Evolutionary conservation across 192 early-diverging fungal genomes (phyloP), one percentile per base, ranked within the genome.

Genomic region (Coemansia sp.): DNA sequence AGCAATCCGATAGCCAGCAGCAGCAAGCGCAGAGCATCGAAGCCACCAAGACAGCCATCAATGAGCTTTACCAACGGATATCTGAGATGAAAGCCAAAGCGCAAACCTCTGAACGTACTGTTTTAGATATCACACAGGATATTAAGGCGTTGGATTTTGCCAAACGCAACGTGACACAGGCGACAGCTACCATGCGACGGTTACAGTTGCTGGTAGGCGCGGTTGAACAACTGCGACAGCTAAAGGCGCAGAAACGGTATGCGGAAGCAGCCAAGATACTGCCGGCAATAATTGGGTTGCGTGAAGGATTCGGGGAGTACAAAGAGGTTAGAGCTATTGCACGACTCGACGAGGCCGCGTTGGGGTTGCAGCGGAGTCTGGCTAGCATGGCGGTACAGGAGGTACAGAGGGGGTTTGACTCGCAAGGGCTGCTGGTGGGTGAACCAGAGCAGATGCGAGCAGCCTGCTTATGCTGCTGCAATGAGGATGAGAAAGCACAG

Each of bases 111-210:
- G 94, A 96, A 48, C 72, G 83, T 13, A 88, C 88, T 82, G 94
- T 99, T 0, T 85, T 90, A 14, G 93, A 96, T 42, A 99, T 99
- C 42, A 97, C 97, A 11, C 83, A 88, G 52, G 97, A 99, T 59
- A 97, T 99, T 59, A 94, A 93, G 59, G 82, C 87, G 9, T 79
- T 99, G 38, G 97, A 99, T 67, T 87, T 86, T 59, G 92, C 94
- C 35, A 99, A 99, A 68, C 84, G 88, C 50, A 94, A 97, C 60
- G 70, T 99, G 40, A 88, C 89, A 3, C 60, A 71, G 21, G 87
- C 93, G 2, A 89, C 93, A 11, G 88, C 88, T 0, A 84, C 88
- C 3, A 76, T 96, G 46, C 88, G 88, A 53, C 80, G 93, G 58
- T 72, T 96, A 9, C 92, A 96, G 62, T 91, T 96, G 90, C 70